Base-by-base conservation (phyloP, 371 early-diverging fungal species). In the Saksenaea vasiformis region DNA sequence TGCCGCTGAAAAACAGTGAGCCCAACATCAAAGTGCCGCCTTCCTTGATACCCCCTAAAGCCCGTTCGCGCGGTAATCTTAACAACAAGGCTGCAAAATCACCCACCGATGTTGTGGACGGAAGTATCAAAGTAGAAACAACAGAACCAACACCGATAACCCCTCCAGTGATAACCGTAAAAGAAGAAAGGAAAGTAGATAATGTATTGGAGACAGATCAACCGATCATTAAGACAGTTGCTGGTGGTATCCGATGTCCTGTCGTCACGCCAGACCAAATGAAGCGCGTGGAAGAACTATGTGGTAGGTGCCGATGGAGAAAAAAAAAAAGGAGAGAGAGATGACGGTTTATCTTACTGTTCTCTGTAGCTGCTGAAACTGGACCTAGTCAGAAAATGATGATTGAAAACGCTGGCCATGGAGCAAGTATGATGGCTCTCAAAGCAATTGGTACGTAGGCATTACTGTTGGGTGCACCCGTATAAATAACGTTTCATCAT, bases 371-470 rank as follows among this genome's bases (percentile, higher is more conserved):
- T 53, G 11, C 64, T 9, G 90, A 88, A 59, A 86, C 85, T 22
- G 93, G 92, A 4, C 85, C 88, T 11, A 85, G 78, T 59, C 84
- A 88, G 19, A 84, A 84, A 37, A 90, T 90, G 64, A 82, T 92
- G 80, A 79, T 91, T 47, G 94, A 94, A 68, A 93, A 94, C 74
- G 93, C 87, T 17, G 94, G 91, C 0, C 82, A 92, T 55, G 86
- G 90, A 22, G 82, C 85, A 8, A 87, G 91, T 31, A 85, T 87
- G 79, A 80, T 92, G 83, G 85, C 85, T 22, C 71, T 93, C 35
- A 90, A 91, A 65, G 88, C 88, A 13, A 69, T 93, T 41, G 58
- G 88, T 78, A 75, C 61, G 31, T 53, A 60, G 11, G 15, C 19
- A 47, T 47, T 22, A 8, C 8, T 17, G 10, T 4, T 22, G 10